A percentile compares a stretch with the other conserved stretches of the same genome.
These are phyloP conservation scores for Vachellia collinsii DNA, from an alignment of 306 rosid genomes.

Conservation along the genomic window DNA sequence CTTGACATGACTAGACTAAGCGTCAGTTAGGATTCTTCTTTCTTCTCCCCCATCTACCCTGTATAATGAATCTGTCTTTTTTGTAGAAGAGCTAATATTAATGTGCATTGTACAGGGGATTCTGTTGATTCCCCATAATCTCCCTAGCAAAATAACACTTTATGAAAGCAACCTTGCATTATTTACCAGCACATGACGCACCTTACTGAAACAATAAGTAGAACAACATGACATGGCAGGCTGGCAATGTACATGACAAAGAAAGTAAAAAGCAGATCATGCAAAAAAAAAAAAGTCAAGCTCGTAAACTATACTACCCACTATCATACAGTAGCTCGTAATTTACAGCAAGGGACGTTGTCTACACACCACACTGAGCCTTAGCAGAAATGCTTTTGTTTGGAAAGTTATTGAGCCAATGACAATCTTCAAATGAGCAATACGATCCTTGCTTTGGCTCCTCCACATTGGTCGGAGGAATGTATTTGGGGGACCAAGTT, in stretches of 20 bases:
- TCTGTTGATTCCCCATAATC: conserved; percentile 5
- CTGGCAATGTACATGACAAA: neutral
- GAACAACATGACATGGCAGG: neutral
- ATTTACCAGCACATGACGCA: neutral
- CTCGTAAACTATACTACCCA: neutral
- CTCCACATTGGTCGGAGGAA: conserved; percentile 54
- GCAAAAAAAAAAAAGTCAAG: too few species aligned
- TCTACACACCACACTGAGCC: conserved; percentile 45
- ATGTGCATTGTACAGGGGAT: neutral
- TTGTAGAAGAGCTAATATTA: conserved; percentile 32
- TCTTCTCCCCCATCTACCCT: neutral
- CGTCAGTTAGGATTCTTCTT: conserved; percentile 29
- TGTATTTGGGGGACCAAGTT: conserved; percentile 58
- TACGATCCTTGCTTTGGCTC: conserved; percentile 45
- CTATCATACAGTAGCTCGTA: neutral
- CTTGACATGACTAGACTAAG: conserved; percentile 1
- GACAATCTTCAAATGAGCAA: conserved; percentile 72
- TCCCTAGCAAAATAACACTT: neutral
- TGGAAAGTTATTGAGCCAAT: conserved; percentile 64
- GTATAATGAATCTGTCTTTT: neutral
- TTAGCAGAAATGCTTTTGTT: neutral
- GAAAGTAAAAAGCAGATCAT: neutral
- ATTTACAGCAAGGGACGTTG: neutral
- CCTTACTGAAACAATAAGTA: too few species aligned
- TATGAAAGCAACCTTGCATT: conserved; percentile 21